Evolutionary conservation across 1,139 yeast genomes (phyloP).

Genomic region (Scheffersomyces segobiensis): DNA sequence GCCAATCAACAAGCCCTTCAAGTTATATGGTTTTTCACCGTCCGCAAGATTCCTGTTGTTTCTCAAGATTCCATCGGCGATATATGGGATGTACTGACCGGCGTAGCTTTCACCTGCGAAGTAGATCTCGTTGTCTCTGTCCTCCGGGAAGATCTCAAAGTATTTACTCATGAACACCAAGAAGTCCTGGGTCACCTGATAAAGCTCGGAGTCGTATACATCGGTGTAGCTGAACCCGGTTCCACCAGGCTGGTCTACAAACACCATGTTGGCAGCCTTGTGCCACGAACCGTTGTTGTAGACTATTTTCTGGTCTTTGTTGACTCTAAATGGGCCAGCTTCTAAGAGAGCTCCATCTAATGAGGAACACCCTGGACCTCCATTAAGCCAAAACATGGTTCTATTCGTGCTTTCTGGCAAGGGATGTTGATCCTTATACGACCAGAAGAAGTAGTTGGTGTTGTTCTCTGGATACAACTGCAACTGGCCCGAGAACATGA

Average conservation of each 20-base stretch:
- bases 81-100: slow-evolving; percentile 93
- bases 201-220: slow-evolving; percentile 58
- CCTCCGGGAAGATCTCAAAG: slow-evolving; percentile 74
- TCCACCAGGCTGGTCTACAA: slow-evolving; percentile 94
- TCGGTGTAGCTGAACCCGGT: slow-evolving; percentile 80
- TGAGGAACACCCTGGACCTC: slow-evolving; percentile 97
- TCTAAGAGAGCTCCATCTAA: slow-evolving; percentile 98
- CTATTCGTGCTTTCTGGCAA: slow-evolving; percentile 36
- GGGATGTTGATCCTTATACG: slow-evolving; percentile 40
- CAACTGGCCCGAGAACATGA: slow-evolving; percentile 75
- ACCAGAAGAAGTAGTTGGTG: slow-evolving; percentile 83
- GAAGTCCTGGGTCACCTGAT: slow-evolving; percentile 60
- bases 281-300: slow-evolving; percentile 85
- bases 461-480: slow-evolving; percentile 53
- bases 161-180: slow-evolving; percentile 65
- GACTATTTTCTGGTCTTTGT: slow-evolving; percentile 41
- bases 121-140: slow-evolving; percentile 60
- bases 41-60: slow-evolving; percentile 34
- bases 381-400: slow-evolving; percentile 85
- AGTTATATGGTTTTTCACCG: slow-evolving; percentile 29
- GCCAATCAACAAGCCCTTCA: slow-evolving; percentile 79
- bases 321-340: slow-evolving; percentile 80
- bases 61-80: slow-evolving; percentile 63
- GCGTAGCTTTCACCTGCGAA: slow-evolving; percentile 97
- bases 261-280: slow-evolving; percentile 72